A percentile compares a stretch with the other conserved stretches of the same genome.
These are phyloP conservation scores for Afroboletus lepidellus DNA, from an alignment of 1,284 basidiomycete species.

Conservation along the genomic window DNA sequence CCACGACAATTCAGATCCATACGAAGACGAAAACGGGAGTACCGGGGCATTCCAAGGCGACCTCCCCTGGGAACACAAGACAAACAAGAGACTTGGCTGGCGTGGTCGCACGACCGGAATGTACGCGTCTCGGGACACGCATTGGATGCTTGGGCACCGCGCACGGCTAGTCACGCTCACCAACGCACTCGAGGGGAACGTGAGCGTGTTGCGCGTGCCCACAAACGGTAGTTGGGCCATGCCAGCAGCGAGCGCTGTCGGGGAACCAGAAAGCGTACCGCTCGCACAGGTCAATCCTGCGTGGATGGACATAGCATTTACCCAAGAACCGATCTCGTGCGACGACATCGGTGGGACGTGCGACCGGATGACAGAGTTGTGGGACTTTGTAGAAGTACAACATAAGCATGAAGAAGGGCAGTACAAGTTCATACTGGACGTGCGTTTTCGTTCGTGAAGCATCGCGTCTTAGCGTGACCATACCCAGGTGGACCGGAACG, in stretches of 20 bases:
- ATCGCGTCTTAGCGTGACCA: slow-evolving; percentile 39
- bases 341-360: slow-evolving; percentile 39
- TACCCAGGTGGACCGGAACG: slow-evolving; percentile 60
- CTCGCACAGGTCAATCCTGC: slow-evolving; percentile 45
- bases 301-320: slow-evolving; percentile 59
- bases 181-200: slow-evolving; percentile 35
- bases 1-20: slow-evolving; percentile 23
- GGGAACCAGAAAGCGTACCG: slow-evolving; percentile 37
- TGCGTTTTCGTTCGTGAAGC: neutral
- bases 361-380: slow-evolving; percentile 40
- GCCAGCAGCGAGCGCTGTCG: slow-evolving; percentile 37
- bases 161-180: slow-evolving; percentile 37
- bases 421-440: slow-evolving; percentile 45
- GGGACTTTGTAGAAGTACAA: slow-evolving; percentile 47
- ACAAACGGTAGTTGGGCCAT: neutral
- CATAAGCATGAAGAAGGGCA: slow-evolving; percentile 40
- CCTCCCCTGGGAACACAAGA: slow-evolving; percentile 55
- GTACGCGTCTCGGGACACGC: slow-evolving; percentile 38
- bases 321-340: slow-evolving; percentile 48
- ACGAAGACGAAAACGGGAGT: slow-evolving; percentile 6
- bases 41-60: slow-evolving; percentile 41
- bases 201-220: slow-evolving; percentile 23
- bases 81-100: slow-evolving; percentile 59
- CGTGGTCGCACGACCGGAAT: slow-evolving; percentile 69
- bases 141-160: slow-evolving; percentile 55